phyloP scores from a whole-genome alignment of 495 filamentous ascomycete species.

The Penicillium maclennaniae region DNA sequence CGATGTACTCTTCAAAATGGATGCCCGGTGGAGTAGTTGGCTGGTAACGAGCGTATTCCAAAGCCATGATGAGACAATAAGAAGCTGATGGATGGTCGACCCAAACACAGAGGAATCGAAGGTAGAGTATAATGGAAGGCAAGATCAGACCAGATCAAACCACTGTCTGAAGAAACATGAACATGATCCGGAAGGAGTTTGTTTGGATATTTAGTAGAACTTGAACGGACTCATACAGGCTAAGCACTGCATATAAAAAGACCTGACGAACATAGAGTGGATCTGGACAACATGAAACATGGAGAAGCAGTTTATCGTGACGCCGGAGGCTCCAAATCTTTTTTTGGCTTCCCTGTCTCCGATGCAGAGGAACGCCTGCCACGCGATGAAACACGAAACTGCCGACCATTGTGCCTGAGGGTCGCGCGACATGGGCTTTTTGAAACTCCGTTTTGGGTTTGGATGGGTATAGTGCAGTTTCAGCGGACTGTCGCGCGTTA shows the following conservation, averaged over 20 bases:
- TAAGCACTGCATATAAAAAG: conserved; percentile 26
- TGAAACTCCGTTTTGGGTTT: conserved; percentile 19
- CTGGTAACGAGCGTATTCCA: conserved; percentile 42
- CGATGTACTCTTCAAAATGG: conserved; percentile 29
- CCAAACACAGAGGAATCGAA: conserved; percentile 9
- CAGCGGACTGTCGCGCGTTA: conserved; percentile 43
- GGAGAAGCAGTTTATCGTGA: conserved; percentile 35
- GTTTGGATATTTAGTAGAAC: conserved; percentile 45
- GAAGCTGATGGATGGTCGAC: neutral
- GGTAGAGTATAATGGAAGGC: conserved; percentile 12
- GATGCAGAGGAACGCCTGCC: conserved; percentile 18
- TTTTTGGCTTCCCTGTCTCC: conserved; percentile 31
- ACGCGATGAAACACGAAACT: conserved; percentile 36
- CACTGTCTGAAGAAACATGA: conserved; percentile 11
- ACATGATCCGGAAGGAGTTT: conserved; percentile 24
- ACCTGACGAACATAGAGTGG: conserved; percentile 23
- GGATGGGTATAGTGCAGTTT: conserved; percentile 33
- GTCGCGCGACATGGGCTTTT: conserved; percentile 25
- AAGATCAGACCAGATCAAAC: conserved; percentile 6
- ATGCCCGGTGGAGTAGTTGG: conserved; percentile 45
- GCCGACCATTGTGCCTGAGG: conserved; percentile 24
- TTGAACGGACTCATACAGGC: conserved; percentile 20
- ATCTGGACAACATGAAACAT: conserved; percentile 44
- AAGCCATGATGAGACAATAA: conserved; percentile 38
- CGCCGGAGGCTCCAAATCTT: conserved; percentile 29